phyloP scores from a whole-genome alignment of 2,329 filamentous ascomycete genomes.

The Ophiostoma perfectum region DNA sequence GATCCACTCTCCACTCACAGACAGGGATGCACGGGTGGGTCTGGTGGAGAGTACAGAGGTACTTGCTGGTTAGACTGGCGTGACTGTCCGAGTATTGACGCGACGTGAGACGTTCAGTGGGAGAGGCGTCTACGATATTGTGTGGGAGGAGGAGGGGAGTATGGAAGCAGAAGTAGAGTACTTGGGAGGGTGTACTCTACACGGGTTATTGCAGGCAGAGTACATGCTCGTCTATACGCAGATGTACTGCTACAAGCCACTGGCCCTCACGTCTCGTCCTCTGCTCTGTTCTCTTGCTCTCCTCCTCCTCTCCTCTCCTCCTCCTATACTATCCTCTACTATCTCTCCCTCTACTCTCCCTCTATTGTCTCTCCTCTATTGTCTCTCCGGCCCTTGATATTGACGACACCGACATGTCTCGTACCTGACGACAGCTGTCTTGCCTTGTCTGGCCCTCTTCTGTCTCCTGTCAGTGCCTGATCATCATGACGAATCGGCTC shows the following conservation, averaged over 20 bases:
- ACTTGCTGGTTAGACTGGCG: not conserved
- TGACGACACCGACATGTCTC: not conserved
- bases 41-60: slow-evolving; percentile 11
- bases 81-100: not conserved
- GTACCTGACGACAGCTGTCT: slow-evolving; percentile 5
- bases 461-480: not conserved
- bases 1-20: slow-evolving; percentile 13
- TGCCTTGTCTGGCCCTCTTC: not conserved
- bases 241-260: not conserved
- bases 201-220: not conserved
- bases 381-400: not conserved
- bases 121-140: not conserved
- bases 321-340: not conserved
- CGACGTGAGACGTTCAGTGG: too few species aligned
- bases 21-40: slow-evolving; percentile 14
- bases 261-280: too few species aligned
- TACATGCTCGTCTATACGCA: not conserved
- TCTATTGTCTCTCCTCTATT: not conserved
- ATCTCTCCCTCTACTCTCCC: not conserved
- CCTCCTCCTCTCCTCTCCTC: not conserved
- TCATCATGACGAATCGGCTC: not conserved
- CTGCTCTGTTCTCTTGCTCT: not conserved
- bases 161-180: not conserved
- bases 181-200: not conserved
- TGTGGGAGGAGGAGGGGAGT: not conserved